phyloP scores from a whole-genome alignment of 257 asterid species.

The Lithospermum erythrorhizon region DNA sequence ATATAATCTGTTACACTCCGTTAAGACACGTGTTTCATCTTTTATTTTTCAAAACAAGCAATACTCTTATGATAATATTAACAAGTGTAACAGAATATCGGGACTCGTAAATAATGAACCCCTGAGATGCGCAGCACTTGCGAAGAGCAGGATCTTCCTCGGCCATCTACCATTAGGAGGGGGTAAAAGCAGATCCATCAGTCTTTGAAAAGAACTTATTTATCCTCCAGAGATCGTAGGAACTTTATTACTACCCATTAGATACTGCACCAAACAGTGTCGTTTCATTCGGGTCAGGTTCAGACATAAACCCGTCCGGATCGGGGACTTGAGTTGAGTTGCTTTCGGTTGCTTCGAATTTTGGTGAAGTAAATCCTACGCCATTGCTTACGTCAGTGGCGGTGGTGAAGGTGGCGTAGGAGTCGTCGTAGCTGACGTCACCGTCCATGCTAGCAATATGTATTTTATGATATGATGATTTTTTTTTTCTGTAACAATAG shows the following conservation, averaged over 20 bases:
- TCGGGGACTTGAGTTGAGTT: slow-evolving; percentile 45
- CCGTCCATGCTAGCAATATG: slow-evolving; percentile 26
- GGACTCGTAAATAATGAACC: no score
- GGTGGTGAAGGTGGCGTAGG: slow-evolving; percentile 36
- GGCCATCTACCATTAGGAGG: slow-evolving; percentile 73
- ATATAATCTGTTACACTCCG: no score
- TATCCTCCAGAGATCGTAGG: slow-evolving; percentile 18
- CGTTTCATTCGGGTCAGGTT: slow-evolving; percentile 23
- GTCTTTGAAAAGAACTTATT: slow-evolving; percentile 69
- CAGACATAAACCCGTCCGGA: slow-evolving; percentile 62
- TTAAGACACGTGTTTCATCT: no score
- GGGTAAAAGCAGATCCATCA: slow-evolving; percentile 75
- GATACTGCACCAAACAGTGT: slow-evolving; percentile 16
- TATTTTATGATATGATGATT: no score
- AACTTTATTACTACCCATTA: slow-evolving; percentile 3
- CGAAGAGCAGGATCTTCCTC: slow-evolving; percentile 82
- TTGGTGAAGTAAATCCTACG: slow-evolving; percentile 24
- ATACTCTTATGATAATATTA: no score
- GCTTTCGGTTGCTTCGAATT: slow-evolving; percentile 54
- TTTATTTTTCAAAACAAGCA: no score
- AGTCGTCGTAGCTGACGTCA: slow-evolving; percentile 42
- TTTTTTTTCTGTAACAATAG: no score
- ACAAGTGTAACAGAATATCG: no score
- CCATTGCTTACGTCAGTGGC: slow-evolving; percentile 22
- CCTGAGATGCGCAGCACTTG: slow-evolving; percentile 78